Evolutionary conservation across 2,329 filamentous ascomycete species (phyloP).

Genomic region (Verticillium longisporum): DNA sequence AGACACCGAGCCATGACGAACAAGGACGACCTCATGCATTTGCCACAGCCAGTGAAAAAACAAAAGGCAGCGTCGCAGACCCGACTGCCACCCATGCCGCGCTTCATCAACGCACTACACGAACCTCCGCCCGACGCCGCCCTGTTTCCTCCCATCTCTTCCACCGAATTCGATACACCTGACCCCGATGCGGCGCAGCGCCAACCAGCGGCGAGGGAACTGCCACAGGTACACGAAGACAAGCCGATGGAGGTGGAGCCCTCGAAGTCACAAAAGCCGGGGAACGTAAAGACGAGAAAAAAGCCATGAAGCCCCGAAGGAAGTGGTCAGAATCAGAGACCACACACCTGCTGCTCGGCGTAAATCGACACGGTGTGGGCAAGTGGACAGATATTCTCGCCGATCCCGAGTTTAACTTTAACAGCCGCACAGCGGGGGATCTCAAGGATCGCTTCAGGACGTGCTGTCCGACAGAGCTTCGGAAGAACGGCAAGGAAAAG

Average conservation of each 20-base stretch:
- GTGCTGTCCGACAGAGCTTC: conserved; percentile 56
- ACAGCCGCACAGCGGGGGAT: conserved; percentile 54
- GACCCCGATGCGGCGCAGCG: conserved; percentile 34
- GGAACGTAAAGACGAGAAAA: conserved; percentile 38
- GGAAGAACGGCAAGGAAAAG: conserved; percentile 17
- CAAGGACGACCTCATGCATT: conserved; percentile 57
- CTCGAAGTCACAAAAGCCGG: conserved; percentile 12
- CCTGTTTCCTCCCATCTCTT: conserved; percentile 58
- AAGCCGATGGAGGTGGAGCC: conserved; percentile 18
- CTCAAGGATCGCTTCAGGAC: conserved; percentile 61
- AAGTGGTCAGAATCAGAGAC: conserved; percentile 63
- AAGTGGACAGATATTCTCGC: conserved; percentile 60
- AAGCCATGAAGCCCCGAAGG: conserved; percentile 49
- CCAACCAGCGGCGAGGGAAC: conserved; percentile 1
- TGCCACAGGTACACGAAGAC: conserved; percentile 5
- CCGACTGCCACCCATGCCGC: conserved; percentile 42
- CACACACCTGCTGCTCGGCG: conserved; percentile 53
- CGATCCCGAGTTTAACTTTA: conserved; percentile 54
- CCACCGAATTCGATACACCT: conserved; percentile 40
- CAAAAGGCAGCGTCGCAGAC: conserved; percentile 51
- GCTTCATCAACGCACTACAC: conserved; percentile 58
- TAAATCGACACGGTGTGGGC: conserved; percentile 56
- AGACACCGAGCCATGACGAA: conserved; percentile 37
- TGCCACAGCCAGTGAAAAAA: conserved; percentile 59
- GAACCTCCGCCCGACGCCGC: conserved; percentile 55